These are phyloP conservation scores for Coemansia aciculifera DNA, from an alignment of 192 early-diverging fungal genomes.

Conservation along the genomic window DNA sequence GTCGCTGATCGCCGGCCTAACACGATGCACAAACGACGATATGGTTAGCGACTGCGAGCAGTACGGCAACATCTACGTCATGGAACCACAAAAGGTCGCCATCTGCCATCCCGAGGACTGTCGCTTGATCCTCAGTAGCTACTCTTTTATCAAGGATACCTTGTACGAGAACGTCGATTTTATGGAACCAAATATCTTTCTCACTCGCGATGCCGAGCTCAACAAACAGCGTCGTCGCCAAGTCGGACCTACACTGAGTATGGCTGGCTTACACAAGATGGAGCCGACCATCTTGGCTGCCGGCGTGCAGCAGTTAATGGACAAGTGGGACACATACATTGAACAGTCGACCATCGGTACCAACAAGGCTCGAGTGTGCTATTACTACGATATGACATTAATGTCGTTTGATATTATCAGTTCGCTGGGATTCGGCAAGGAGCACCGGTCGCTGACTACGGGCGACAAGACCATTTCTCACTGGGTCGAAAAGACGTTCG, in stretches of 20 bases:
- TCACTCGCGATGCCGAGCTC: constrained; percentile 31
- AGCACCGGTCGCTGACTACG: constrained; percentile 29
- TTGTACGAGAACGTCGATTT: constrained; percentile 28
- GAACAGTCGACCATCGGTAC: not conserved
- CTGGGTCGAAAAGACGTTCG: constrained; percentile 42
- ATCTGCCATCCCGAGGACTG: constrained; percentile 42
- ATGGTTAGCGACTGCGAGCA: constrained; percentile 16
- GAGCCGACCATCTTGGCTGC: constrained; percentile 36
- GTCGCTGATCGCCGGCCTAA: constrained; percentile 13
- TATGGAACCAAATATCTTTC: constrained; percentile 49
- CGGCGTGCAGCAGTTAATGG: constrained; percentile 28
- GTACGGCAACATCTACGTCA: constrained; percentile 34
- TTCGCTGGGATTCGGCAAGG: constrained; percentile 35
- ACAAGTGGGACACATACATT: constrained; percentile 27
- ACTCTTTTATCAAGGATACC: constrained; percentile 25
- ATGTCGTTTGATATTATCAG: constrained; percentile 43
- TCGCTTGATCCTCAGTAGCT: constrained; percentile 22
- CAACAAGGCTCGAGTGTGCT: constrained; percentile 18
- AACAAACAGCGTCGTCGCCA: constrained; percentile 37
- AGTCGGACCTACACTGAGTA: constrained; percentile 32
- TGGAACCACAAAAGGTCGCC: constrained; percentile 32
- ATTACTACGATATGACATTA: constrained; percentile 26
- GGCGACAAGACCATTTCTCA: constrained; percentile 13
- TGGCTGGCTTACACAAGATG: constrained; percentile 30
- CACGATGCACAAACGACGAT: constrained; percentile 27